Evolutionary conservation across 2,329 filamentous ascomycete species (phyloP).

Genomic region (Aspergillus japonicus): DNA sequence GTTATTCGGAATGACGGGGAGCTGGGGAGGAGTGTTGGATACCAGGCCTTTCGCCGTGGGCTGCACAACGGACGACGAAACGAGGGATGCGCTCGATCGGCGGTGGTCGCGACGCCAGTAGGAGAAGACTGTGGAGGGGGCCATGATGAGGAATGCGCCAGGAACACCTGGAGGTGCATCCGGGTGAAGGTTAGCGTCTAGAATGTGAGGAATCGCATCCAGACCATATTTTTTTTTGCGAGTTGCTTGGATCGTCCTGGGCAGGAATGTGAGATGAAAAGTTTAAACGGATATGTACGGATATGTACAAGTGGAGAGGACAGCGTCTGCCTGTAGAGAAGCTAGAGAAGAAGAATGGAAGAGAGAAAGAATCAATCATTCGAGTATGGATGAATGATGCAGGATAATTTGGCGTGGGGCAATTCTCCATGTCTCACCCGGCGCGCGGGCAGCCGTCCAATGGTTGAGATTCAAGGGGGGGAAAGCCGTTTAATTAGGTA

Average conservation of each 20-base stretch:
- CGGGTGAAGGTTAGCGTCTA: constrained; percentile 18
- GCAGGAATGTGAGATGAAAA: neutral
- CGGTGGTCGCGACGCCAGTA: constrained; percentile 43
- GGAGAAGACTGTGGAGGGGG: constrained; percentile 40
- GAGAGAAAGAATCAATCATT: neutral
- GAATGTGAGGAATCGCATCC: constrained; percentile 7
- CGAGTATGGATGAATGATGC: neutral
- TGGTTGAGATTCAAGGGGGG: neutral
- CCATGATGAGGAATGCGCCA: constrained; percentile 26
- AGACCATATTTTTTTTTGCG: constrained; percentile 11
- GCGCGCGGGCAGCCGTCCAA: neutral
- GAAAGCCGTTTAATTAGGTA: neutral
- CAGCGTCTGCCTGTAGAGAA: neutral
- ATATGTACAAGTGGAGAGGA: neutral
- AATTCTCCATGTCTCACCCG: neutral
- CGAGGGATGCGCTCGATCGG: constrained; percentile 33
- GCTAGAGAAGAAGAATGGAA: neutral
- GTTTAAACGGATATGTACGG: neutral
- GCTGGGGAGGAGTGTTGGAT: constrained; percentile 31
- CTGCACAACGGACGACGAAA: constrained; percentile 22
- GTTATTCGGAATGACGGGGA: constrained; percentile 33
- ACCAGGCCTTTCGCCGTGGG: constrained; percentile 22
- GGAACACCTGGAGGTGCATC: constrained; percentile 18
- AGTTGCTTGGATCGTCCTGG: neutral
- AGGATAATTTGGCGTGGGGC: neutral